Conservation (phyloP, 345 rosid genomes). For the Lumnitzera littorea region DNA sequence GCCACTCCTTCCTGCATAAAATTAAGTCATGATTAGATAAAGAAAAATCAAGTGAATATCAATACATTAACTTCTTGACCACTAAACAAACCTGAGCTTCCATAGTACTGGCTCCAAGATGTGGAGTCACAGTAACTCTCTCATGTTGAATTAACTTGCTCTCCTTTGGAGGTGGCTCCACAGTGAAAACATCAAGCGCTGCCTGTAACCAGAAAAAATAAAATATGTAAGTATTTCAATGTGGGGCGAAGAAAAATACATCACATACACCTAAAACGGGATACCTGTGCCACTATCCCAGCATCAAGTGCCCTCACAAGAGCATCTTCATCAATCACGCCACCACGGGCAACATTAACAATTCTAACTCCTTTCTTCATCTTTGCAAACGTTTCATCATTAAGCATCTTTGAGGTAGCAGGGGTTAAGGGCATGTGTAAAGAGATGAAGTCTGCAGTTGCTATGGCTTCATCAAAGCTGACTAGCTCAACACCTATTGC, state of each 20-base stretch:
- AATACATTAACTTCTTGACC: background rate
- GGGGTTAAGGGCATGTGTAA: constrained; percentile 89
- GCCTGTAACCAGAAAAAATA: constrained; percentile 25
- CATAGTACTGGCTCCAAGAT: constrained; percentile 87
- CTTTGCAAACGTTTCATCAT: constrained; percentile 72
- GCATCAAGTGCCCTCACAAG: constrained; percentile 75
- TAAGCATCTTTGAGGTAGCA: constrained; percentile 59
- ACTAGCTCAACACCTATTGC: constrained; percentile 78
- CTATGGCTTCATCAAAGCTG: constrained; percentile 68
- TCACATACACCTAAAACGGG: background rate
- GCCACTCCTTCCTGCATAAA: constrained; percentile 73
- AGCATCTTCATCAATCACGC: constrained; percentile 89
- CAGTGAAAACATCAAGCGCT: constrained; percentile 79
- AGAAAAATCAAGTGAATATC: background rate
- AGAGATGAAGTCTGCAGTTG: constrained; percentile 78
- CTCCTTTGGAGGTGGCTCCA: constrained; percentile 67
- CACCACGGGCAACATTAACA: constrained; percentile 87
- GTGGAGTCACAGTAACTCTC: constrained; percentile 76
- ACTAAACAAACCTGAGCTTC: constrained; percentile 69
- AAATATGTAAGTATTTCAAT: background rate
- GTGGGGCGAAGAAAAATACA: background rate
- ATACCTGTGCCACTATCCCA: constrained; percentile 75
- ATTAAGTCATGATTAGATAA: background rate
- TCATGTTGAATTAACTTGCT: constrained; percentile 75
- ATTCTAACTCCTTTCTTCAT: constrained; percentile 91